phyloP scores from a whole-genome alignment of 306 rosid species.

The Dicorynia guianensis region DNA sequence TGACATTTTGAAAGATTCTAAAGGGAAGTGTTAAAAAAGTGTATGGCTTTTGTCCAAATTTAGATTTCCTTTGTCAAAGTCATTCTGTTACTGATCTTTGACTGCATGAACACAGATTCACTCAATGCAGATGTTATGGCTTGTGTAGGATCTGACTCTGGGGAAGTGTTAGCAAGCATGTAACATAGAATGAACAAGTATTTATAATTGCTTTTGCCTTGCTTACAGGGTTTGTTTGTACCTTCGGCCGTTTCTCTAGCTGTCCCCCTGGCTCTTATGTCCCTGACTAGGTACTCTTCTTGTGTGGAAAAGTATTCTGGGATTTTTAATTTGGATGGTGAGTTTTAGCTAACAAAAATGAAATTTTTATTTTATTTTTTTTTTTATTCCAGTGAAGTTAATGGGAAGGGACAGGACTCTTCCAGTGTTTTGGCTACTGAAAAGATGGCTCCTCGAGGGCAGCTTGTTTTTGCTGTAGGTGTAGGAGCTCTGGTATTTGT shows the following conservation, averaged over 20 bases:
- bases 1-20: conserved; percentile 22
- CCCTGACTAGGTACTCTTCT: conserved; percentile 75
- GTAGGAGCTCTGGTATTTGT: conserved; percentile 88
- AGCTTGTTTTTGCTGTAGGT: conserved; percentile 87
- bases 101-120: conserved; percentile 28
- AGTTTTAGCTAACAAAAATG: conserved; percentile 25
- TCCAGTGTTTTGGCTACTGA: conserved; percentile 75
- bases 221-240: conserved; percentile 65
- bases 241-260: conserved; percentile 83
- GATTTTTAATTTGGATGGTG: conserved; percentile 32
- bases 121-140: not conserved
- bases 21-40: conserved; percentile 14
- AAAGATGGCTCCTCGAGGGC: conserved; percentile 95
- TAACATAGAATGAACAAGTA: not conserved
- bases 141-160: not conserved
- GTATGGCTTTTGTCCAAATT: conserved; percentile 1
- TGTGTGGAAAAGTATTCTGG: conserved; percentile 24
- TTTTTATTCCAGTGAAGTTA: conserved; percentile 76
- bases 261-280: conserved; percentile 87
- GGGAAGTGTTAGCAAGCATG: not conserved
- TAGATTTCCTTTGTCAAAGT: conserved; percentile 10
- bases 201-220: conserved; percentile 35
- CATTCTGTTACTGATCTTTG: conserved; percentile 13
- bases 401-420: conserved; percentile 66
- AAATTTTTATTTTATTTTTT: conserved; percentile 35